Evolutionary conservation across 2,329 filamentous ascomycete species (phyloP), one percentile per base, ranked within the genome.

Genomic region (Fusarium xylarioides): DNA sequence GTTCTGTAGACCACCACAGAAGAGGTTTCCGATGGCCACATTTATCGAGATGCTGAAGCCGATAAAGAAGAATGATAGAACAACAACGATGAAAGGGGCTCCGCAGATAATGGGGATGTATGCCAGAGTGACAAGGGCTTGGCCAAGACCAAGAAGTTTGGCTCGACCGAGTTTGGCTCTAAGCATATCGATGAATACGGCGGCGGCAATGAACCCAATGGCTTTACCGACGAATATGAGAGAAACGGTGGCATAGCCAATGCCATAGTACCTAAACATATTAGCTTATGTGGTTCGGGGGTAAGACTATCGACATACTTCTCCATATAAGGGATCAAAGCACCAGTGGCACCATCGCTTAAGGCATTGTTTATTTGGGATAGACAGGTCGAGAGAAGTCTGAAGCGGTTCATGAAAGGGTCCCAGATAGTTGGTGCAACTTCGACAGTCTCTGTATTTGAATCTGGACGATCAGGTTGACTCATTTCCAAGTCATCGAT

Each of bases 141-240:
- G 87, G 32, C 89, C 84, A 18, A 92, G 64, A 40, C 90, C 88
- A 32, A 94, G 84, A 2, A 90, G 87, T 74, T 86, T 90, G 9
- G 90, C 90, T 53, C 92, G 88, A 12, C 94, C 93, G 5, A 95
- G 81, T 26, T 87, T 87, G 11, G 83, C 82, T 60, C 91, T 86
- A 8, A 95, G 83, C 2, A 83, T 81, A 76, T 95, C 91, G n/a
- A 92, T 87, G 69, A 92, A 85, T 42, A 91, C 88, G 2, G 93
- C 93, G 2, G 92, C 91, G 18, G 87, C 80, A 77, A 97, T 91
- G 82, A 94, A 97, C 21, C 94, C 94, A 9, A 91, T 73, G 1
- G 94, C 93, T 75, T 93, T 93, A 49, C 91, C 89, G 35, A 96
- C 88, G 83, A 96, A 97, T 77, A 97, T 93, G 42, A 95, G 84